phyloP scores from a whole-genome alignment of 768 basidiomycete species.

The Butyriboletus loyo region DNA sequence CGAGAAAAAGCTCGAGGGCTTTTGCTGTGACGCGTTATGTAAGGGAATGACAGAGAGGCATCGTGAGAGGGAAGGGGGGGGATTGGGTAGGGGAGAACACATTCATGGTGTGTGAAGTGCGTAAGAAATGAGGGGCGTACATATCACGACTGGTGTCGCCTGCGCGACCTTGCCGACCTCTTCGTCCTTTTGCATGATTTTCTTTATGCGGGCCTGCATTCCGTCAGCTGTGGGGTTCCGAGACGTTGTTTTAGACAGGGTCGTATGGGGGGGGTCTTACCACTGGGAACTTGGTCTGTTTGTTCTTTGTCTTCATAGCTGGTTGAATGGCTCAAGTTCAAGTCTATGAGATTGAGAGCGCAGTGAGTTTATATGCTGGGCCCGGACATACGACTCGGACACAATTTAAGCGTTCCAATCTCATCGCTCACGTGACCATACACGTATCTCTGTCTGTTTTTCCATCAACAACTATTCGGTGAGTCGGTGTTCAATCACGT shows the following conservation, averaged over 20 bases:
- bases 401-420: constrained; percentile 10
- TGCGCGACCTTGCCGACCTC: constrained; percentile 98
- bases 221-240: constrained; percentile 6
- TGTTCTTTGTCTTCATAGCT: constrained; percentile 85
- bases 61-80: not conserved
- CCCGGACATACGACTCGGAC: constrained; percentile 7
- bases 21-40: constrained; percentile 61
- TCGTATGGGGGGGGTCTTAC: constrained; percentile 43
- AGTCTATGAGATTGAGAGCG: not conserved
- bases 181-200: constrained; percentile 99
- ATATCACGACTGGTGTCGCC: constrained; percentile 94
- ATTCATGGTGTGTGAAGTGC: constrained; percentile 14
- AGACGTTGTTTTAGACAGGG: not conserved
- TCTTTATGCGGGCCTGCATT: constrained; percentile 92
- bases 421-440: constrained; percentile 26
- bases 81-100: not conserved
- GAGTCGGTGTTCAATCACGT: not conserved
- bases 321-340: not conserved
- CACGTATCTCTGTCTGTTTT: not conserved
- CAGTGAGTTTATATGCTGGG: not conserved
- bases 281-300: constrained; percentile 88
- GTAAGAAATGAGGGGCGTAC: constrained; percentile 48
- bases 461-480: not conserved
- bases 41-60: not conserved
- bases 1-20: constrained; percentile 89